Conservation (phyloP, 2,329 filamentous ascomycete species). For the Parascedosporium putredinis region DNA sequence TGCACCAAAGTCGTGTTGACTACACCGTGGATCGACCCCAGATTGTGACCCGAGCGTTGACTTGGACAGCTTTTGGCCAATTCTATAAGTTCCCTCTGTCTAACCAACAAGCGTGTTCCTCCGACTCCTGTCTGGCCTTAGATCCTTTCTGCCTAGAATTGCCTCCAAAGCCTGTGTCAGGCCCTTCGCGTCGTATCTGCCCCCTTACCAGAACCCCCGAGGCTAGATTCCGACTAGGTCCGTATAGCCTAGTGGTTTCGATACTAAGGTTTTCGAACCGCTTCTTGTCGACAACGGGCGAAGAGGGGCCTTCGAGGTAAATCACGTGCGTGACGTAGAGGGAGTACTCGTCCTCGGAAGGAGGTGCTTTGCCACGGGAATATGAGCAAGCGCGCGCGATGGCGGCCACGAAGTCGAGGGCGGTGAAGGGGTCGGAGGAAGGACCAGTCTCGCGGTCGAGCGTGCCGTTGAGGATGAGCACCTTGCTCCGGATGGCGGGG, state of each 20-base stretch:
- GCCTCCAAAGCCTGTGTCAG: constrained; percentile 66
- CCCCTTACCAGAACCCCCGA: constrained; percentile 31
- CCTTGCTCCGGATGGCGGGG: constrained; percentile 50
- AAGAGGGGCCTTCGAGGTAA: constrained; percentile 61
- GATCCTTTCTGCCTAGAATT: constrained; percentile 52
- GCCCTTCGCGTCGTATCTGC: constrained; percentile 64
- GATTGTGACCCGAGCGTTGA: no score
- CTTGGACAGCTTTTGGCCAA: no score
- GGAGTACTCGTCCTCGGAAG: constrained; percentile 37
- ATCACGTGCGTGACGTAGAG: constrained; percentile 77
- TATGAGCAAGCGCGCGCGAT: constrained; percentile 66
- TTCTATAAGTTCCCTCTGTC: no score
- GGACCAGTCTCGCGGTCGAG: constrained; percentile 83
- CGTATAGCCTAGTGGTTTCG: constrained; percentile 67
- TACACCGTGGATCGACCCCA: no score
- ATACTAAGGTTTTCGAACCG: constrained; percentile 59
- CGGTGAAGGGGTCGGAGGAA: constrained; percentile 51
- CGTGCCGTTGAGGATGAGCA: constrained; percentile 75
- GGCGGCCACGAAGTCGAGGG: constrained; percentile 71
- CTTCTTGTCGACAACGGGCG: constrained; percentile 59
- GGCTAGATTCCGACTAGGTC: constrained; percentile 41
- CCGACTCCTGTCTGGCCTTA: constrained; percentile 25
- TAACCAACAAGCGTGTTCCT: constrained; percentile 33
- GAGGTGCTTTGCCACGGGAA: constrained; percentile 40
- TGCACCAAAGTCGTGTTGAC: no score